Base-by-base conservation (phyloP, 2,329 filamentous ascomycete genomes). In the Nothophaeocryptopus gaeumannii region DNA sequence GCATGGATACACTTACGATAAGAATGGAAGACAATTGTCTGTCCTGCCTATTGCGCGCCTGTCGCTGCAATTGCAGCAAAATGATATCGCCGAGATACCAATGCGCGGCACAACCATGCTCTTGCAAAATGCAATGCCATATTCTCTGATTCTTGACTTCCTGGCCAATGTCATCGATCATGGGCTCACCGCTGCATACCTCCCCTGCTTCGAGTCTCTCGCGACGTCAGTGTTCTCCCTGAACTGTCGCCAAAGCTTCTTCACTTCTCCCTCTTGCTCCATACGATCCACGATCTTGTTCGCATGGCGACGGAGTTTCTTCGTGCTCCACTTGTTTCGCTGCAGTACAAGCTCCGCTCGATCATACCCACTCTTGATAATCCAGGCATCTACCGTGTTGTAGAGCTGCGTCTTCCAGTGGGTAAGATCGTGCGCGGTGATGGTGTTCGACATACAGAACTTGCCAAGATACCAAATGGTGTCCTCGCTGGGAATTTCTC, bases 331-430 rank as follows among this genome's bases (percentile, higher is more conserved):
- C 48, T 72, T 74, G 50, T 84, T 82, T 8, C 85, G 75, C 63
- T 82, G 74, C 1, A 82, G 72, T 30, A 89, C 71, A 61, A 82
- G 78, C 9, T 77, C 70, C 1, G 81, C 70, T 0, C 72, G 72
- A 55, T 85, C 74, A 55, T 85, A 77, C 0, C 81, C 82, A 51
- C 83, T 75, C 1, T 67, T 67, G 16, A 75, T 68, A 0, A 93
- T 78, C 45, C 79, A 81, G 26, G 78, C 75, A 16, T 85, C 74
- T 0, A 91, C 83, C 78, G 80, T 87, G 56, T 84, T 78, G 62
- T 87, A 84, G n/a, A 92, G 79, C 39, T 83, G 80, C 52, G 80
- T 81, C 49, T 85, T 84, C 88, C 88, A 91, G 69, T 93, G 88
- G 4, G 82, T 77, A 3, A 92, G 75, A 1, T 78, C 78, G 63